These are phyloP conservation scores for Ensete glaucum DNA, from an alignment of 176 grass and related monocot species.

Conservation along the genomic window DNA sequence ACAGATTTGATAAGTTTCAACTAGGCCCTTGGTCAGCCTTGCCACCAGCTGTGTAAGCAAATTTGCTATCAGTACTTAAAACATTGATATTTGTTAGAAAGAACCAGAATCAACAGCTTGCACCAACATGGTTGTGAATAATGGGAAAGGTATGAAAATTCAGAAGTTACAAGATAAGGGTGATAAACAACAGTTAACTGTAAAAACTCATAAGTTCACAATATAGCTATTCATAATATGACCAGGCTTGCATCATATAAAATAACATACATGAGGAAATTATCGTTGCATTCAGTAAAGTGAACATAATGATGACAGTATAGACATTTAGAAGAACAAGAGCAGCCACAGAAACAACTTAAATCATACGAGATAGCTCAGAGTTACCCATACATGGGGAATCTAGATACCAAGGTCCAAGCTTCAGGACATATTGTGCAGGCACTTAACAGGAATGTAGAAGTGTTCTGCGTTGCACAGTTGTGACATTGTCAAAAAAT, in stretches of 20 bases:
- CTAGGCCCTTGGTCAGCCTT: constrained; percentile 69
- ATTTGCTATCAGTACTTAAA: not conserved
- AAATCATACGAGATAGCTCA: too few species aligned
- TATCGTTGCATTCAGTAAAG: not conserved
- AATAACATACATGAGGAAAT: not conserved
- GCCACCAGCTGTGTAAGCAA: constrained; percentile 55
- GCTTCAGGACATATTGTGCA: too few species aligned
- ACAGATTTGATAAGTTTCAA: constrained; percentile 72
- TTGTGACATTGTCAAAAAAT: too few species aligned
- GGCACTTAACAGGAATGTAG: too few species aligned
- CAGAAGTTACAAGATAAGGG: not conserved
- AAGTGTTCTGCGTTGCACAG: too few species aligned
- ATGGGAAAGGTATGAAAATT: not conserved
- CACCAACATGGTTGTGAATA: not conserved
- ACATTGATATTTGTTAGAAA: not conserved
- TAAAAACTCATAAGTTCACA: not conserved
- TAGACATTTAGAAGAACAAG: not conserved
- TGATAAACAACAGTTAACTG: too few species aligned
- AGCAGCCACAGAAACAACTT: too few species aligned
- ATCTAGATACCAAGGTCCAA: too few species aligned
- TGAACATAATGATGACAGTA: not conserved
- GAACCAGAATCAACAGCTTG: not conserved
- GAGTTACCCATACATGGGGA: too few species aligned
- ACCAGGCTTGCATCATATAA: not conserved
- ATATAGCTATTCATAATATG: not conserved